Evolutionary conservation across 768 basidiomycete species (phyloP).

Genomic region (Russula compacta): DNA sequence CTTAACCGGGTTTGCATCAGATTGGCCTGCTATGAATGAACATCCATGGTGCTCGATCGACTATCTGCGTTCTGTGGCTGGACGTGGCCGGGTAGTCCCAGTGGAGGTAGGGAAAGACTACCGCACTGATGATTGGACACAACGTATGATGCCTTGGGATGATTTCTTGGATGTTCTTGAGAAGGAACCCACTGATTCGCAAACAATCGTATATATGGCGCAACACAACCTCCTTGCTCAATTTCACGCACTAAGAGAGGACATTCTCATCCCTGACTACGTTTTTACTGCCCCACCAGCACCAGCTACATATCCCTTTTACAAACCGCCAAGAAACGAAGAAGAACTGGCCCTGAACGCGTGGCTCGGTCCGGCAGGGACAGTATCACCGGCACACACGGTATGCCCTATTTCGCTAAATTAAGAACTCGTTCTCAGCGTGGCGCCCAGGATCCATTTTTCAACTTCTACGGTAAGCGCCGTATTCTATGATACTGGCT

Average conservation of each 20-base stretch:
- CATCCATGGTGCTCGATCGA: constrained; percentile 59
- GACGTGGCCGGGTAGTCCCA: constrained; percentile 78
- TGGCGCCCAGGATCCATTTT: constrained; percentile 73
- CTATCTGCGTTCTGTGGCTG: constrained; percentile 65
- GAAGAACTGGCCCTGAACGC: constrained; percentile 62
- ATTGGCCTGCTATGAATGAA: constrained; percentile 73
- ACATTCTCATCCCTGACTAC: constrained; percentile 83
- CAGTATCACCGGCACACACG: constrained; percentile 85
- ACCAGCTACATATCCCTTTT: constrained; percentile 37
- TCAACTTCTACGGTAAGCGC: constrained; percentile 75
- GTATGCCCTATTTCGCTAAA: constrained; percentile 35
- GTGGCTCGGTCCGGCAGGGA: constrained; percentile 76
- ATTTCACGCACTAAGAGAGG: constrained; percentile 66
- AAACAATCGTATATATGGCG: constrained; percentile 65
- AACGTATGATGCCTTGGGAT: constrained; percentile 69
- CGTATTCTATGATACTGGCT: neutral
- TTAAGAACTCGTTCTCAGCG: constrained; percentile 4
- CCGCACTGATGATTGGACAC: constrained; percentile 70
- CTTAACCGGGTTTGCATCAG: constrained; percentile 45
- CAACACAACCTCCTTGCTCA: constrained; percentile 83
- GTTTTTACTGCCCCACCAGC: constrained; percentile 56
- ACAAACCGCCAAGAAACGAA: constrained; percentile 56
- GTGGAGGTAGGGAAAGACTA: constrained; percentile 87
- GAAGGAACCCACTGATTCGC: constrained; percentile 18
- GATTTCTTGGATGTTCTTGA: constrained; percentile 50